Conservation (phyloP, 1,284 basidiomycete species). For the Cutaneotrichosporon dermatis region DNA sequence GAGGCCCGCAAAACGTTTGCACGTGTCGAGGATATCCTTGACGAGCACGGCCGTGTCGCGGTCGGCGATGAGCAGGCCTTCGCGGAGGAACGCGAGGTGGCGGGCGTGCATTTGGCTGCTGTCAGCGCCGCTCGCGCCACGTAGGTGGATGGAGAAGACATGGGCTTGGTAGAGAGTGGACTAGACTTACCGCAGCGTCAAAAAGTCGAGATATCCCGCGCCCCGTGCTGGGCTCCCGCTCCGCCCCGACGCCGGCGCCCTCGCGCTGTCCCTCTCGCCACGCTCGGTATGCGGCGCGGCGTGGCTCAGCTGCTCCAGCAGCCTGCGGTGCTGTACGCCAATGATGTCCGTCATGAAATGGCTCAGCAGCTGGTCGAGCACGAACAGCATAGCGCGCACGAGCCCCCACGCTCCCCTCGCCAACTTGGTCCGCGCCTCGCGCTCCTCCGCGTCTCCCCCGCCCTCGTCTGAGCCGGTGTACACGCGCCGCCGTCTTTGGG, state of each 20-base stretch:
- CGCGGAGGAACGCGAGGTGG: slow-evolving; percentile 73
- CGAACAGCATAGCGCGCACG: slow-evolving; percentile 83
- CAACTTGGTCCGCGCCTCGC: slow-evolving; percentile 55
- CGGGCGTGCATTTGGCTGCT: slow-evolving; percentile 61
- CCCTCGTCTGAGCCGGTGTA: slow-evolving; percentile 85
- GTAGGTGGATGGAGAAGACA: no score
- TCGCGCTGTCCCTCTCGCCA: not conserved
- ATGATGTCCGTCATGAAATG: slow-evolving; percentile 87
- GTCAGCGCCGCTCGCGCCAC: slow-evolving; percentile 4
- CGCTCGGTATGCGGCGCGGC: not conserved
- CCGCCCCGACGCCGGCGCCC: not conserved
- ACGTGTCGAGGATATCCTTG: slow-evolving; percentile 69
- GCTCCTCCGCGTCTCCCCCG: slow-evolving; percentile 66
- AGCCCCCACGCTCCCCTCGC: slow-evolving; percentile 77
- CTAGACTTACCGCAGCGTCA: slow-evolving; percentile 61
- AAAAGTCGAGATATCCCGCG: slow-evolving; percentile 64
- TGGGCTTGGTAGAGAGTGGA: no score
- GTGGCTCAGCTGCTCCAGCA: slow-evolving; percentile 32
- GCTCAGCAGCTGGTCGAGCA: slow-evolving; percentile 67
- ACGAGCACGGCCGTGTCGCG: slow-evolving; percentile 60
- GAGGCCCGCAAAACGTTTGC: slow-evolving; percentile 74
- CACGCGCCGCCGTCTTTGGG: slow-evolving; percentile 70
- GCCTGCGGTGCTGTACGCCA: slow-evolving; percentile 65
- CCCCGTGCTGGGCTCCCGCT: not conserved
- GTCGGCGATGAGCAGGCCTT: slow-evolving; percentile 73